Conservation (phyloP, 495 filamentous ascomycete species). For the Trichocladium uniseriatum region DNA sequence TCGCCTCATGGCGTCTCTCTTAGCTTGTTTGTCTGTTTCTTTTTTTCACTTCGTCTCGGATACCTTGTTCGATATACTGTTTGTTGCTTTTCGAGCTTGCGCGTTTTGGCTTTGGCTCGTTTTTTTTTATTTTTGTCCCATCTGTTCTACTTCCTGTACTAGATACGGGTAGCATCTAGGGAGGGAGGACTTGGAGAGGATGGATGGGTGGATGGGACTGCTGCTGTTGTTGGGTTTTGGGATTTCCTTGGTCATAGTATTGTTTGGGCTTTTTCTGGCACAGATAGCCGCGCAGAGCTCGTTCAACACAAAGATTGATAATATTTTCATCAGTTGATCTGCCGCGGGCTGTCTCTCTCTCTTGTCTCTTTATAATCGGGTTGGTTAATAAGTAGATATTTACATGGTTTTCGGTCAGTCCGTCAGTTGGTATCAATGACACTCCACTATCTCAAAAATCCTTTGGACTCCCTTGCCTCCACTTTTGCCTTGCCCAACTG, state of each 20-base stretch:
- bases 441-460: slow-evolving; percentile 2
- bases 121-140: slow-evolving; percentile 15
- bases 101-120: neutral
- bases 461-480: too few species aligned
- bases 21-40: neutral
- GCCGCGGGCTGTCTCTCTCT: neutral
- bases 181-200: slow-evolving; percentile 1
- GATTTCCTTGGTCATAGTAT: neutral
- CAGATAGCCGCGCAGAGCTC: slow-evolving; percentile 16
- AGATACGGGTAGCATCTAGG: slow-evolving; percentile 22
- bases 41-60: slow-evolving; percentile 16
- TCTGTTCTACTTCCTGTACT: slow-evolving; percentile 26
- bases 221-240: neutral
- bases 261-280: slow-evolving; percentile 3
- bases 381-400: neutral
- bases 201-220: slow-evolving; percentile 1
- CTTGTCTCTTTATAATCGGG: neutral
- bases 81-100: slow-evolving; percentile 1
- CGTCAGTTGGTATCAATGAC: neutral
- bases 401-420: neutral
- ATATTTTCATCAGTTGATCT: slow-evolving; percentile 3
- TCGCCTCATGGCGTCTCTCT: neutral
- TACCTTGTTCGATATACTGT: slow-evolving; percentile 15
- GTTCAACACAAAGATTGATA: slow-evolving; percentile 20
- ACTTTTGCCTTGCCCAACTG: too few species aligned